Evolutionary conservation across 2,329 filamentous ascomycete genomes (phyloP).

Genomic region (Biscogniauxia sp.): DNA sequence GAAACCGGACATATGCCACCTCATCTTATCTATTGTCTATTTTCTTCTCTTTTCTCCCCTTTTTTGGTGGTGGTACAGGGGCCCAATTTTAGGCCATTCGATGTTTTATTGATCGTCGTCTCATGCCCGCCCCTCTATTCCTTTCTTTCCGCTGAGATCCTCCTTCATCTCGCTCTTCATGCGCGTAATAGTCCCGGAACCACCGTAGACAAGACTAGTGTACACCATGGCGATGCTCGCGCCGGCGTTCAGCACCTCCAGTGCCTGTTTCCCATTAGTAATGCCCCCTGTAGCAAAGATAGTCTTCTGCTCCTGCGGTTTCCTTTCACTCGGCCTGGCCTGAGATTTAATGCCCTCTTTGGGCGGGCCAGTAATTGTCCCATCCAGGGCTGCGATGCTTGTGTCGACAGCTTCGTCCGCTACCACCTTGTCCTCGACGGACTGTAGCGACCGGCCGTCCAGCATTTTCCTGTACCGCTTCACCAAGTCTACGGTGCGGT

Average conservation of each 20-base stretch:
- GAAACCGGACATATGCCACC: not conserved
- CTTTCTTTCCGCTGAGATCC: constrained; percentile 26
- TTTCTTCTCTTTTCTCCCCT: not conserved
- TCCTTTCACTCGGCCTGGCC: constrained; percentile 6
- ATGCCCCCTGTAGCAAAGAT: constrained; percentile 95
- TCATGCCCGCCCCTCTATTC: constrained; percentile 4
- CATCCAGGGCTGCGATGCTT: constrained; percentile 35
- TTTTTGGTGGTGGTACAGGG: not conserved
- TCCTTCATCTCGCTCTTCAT: constrained; percentile 63
- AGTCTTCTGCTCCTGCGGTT: constrained; percentile 59
- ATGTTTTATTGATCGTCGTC: not conserved
- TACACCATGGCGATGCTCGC: constrained; percentile 92
- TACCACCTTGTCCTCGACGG: constrained; percentile 24
- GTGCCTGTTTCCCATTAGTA: constrained; percentile 80
- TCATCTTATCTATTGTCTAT: not conserved
- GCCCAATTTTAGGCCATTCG: not conserved
- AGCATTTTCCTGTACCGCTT: constrained; percentile 72
- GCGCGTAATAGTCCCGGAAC: constrained; percentile 61
- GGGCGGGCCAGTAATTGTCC: constrained; percentile 30
- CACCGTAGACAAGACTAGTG: constrained; percentile 68
- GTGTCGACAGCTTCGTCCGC: constrained; percentile 33
- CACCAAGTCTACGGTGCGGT: constrained; percentile 75
- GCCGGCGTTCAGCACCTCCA: constrained; percentile 79
- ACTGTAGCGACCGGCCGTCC: constrained; percentile 48
- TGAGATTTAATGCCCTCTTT: constrained; percentile 44